Evolutionary conservation across 208 protist species (phyloP), one percentile per base, ranked within the genome.

Genomic region (Wallacemonas sp.): DNA sequence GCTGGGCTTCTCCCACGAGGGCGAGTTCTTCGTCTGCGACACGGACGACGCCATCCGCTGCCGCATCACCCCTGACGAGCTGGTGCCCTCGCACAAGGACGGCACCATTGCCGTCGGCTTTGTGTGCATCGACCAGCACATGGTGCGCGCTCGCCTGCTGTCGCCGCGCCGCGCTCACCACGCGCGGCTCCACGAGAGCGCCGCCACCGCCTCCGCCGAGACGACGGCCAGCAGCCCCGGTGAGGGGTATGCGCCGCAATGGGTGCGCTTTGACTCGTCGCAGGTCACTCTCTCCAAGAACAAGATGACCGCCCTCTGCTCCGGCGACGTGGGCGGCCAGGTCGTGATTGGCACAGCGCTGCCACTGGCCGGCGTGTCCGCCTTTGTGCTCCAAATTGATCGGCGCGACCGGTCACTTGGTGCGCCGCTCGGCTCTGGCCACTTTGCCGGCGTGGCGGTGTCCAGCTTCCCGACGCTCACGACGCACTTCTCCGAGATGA

Each of bases 381-480:
- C 85, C 16, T 97, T 97, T 78, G 72, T 92, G 5, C 65, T 97
- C 26, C 65, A 82, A 36, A 79, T 94, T 59, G 72, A 87, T 61
- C 89, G 89, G 26, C 72, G 68, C 20, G 89, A 94, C 44, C 68
- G 65, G 11, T 46, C 68, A 31, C 50, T 55, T 11, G 89, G 92
- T 22, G 71, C 80, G 2, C 80, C 89, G 12, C 75, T 97, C 23
- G 92, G 87, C 41, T 86, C 81, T 28, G 92, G 92, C 22, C 91
- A 95, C 74, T 97, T 94, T 74, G 87, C 77, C 20, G 92, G 92
- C n/a, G 82, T 97, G 31, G 82, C 77, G 2, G 33, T 87, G 10
- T 67, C 74, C 12, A 78, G 70, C 8, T 93, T 95, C 57, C 48
- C 67, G 26, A 55, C 84, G 28, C 66, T 77, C 16, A 64, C 82